phyloP scores from a whole-genome alignment of 1,284 basidiomycete genomes.

The Vanrija pseudolonga region DNA sequence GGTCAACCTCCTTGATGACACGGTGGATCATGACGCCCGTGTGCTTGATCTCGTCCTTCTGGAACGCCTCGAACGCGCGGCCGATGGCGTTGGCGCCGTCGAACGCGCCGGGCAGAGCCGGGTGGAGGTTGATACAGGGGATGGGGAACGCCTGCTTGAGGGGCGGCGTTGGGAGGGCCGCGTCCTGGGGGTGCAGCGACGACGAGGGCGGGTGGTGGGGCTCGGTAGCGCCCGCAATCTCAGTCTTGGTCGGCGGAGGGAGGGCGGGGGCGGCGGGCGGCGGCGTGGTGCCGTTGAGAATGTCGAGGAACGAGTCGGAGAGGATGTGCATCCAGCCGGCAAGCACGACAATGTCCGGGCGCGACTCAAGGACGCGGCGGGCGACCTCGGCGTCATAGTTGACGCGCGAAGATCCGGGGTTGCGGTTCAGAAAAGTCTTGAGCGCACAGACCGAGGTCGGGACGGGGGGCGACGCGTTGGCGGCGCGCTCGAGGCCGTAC shows the following conservation, averaged over 20 bases:
- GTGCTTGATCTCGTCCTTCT: slow-evolving; percentile 68
- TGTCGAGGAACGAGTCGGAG: slow-evolving; percentile 53
- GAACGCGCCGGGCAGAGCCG: slow-evolving; percentile 89
- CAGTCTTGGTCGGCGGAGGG: slow-evolving; percentile 17
- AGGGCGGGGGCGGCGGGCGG: slow-evolving; percentile 29
- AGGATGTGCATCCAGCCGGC: slow-evolving; percentile 99
- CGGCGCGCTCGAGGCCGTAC: slow-evolving; percentile 79
- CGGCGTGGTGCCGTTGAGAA: slow-evolving; percentile 41
- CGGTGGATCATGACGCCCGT: slow-evolving; percentile 93
- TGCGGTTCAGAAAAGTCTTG: slow-evolving; percentile 74
- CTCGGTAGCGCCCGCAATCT: neutral
- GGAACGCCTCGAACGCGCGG: slow-evolving; percentile 82
- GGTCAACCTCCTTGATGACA: slow-evolving; percentile 89
- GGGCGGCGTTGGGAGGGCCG: slow-evolving; percentile 18
- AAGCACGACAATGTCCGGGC: slow-evolving; percentile 83
- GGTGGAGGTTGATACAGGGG: slow-evolving; percentile 94
- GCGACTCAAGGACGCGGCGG: slow-evolving; percentile 58
- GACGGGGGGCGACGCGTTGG: slow-evolving; percentile 66
- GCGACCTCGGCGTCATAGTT: slow-evolving; percentile 88
- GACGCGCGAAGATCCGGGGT: slow-evolving; percentile 68
- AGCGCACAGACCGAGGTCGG: slow-evolving; percentile 79
- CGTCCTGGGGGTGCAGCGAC: neutral
- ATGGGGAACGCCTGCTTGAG: slow-evolving; percentile 53
- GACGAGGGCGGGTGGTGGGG: slow-evolving; percentile 3
- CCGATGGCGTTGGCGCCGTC: slow-evolving; percentile 89